Base-by-base conservation (phyloP, 2,329 filamentous ascomycete species). In the Aspergillus uvarum region DNA sequence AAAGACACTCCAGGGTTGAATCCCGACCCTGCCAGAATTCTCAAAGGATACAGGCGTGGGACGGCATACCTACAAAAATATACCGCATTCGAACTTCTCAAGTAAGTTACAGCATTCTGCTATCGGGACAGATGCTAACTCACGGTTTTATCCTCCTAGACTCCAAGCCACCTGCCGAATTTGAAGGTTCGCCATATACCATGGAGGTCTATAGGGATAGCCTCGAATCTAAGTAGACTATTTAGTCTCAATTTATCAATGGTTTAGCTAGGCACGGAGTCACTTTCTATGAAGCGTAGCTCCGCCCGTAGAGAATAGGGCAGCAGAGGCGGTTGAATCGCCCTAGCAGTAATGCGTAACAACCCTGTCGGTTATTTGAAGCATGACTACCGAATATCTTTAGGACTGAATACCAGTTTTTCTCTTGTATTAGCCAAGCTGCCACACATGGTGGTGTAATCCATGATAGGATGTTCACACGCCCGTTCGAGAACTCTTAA, bases 71-170 rank as follows among this genome's bases (percentile, higher is more conserved):
- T 97, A 47, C 80, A 81, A 61, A 89, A 84, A 63, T 90, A 90
- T 69, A 82, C 84, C 59, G 87, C 90, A 63, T 97, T 96, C 74
- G 94, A 98, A 76, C 76, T 92, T 54, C 79, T 96, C 32, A 87
- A 84, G 89, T 91, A 65, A 66, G 74, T 42, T 12, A 44, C 49
- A 19, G 5, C 2, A n/a, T n/a, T 24, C 24, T 8, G 8, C 21
- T 10, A n/a, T 12, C 26, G 22, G 12, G 35, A 31, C 6, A 47
- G 16, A n/a, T 19, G 48, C 38, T n/a, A 8, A 44, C 38, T 42
- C 16, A n/a, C 38, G 14, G 16, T 7, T n/a, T 44, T 16, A 10
- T 2, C 5, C 4, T 12, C 11, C 14, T 16, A 44, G 38, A 44
- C 38, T 44, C n/a, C 22, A 10, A 50, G 24, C 21, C 11, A 16